phyloP scores from a whole-genome alignment of 306 rosid species.

The Castanopsis chinensis region DNA sequence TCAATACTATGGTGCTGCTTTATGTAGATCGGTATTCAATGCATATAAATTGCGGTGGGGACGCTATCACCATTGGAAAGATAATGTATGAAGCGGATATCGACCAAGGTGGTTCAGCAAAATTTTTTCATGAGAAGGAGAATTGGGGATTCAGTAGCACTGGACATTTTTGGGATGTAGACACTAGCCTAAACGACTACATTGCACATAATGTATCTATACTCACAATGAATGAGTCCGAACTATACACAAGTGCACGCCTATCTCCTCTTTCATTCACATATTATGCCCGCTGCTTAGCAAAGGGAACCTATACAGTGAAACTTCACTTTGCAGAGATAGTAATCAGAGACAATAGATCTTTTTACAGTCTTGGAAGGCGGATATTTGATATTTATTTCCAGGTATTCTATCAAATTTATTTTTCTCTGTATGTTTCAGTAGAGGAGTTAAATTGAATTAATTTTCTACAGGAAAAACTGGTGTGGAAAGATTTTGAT shows the following conservation, averaged over 20 bases:
- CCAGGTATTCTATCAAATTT: slow-evolving; percentile 42
- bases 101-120: slow-evolving; percentile 45
- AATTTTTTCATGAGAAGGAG: slow-evolving; percentile 6
- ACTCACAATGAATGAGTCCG: slow-evolving; percentile 27
- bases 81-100: slow-evolving; percentile 46
- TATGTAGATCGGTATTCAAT: slow-evolving; percentile 23
- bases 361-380: slow-evolving; percentile 54
- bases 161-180: slow-evolving; percentile 48
- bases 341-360: slow-evolving; percentile 42
- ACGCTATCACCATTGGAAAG: slow-evolving; percentile 34
- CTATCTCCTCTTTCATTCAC: slow-evolving; percentile 52
- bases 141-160: slow-evolving; percentile 63
- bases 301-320: slow-evolving; percentile 57
- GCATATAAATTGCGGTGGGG: slow-evolving; percentile 64
- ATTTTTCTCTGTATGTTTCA: not conserved
- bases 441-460: slow-evolving; percentile 10
- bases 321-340: slow-evolving; percentile 60
- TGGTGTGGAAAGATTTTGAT: slow-evolving; percentile 43
- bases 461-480: slow-evolving; percentile 34
- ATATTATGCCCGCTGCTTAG: slow-evolving; percentile 59
- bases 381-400: slow-evolving; percentile 60
- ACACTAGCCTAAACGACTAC: slow-evolving; percentile 22
- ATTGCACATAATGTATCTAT: slow-evolving; percentile 15
- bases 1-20: not conserved
- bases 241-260: slow-evolving; percentile 45